phyloP scores from a whole-genome alignment of 2,329 filamentous ascomycete genomes.

The Trichoderma breve region DNA sequence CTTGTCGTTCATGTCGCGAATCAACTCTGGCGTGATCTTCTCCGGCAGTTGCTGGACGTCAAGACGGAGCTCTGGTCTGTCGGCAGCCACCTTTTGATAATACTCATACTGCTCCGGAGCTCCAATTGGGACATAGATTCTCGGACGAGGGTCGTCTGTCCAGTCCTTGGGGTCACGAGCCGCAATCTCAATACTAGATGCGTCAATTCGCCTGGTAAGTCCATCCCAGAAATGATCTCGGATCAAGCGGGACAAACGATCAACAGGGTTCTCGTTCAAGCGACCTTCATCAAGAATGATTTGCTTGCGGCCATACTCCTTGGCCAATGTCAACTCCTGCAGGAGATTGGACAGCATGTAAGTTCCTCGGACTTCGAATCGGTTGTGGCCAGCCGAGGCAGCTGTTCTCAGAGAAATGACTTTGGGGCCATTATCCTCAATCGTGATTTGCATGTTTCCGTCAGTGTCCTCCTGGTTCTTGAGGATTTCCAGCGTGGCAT shows the following conservation, averaged over 20 bases:
- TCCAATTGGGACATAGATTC: constrained; percentile 85
- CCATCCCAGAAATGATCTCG: constrained; percentile 90
- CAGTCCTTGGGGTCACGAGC: constrained; percentile 93
- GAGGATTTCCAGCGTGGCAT: constrained; percentile 75
- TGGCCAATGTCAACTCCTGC: constrained; percentile 89
- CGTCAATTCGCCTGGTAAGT: constrained; percentile 86
- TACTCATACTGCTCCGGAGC: constrained; percentile 87
- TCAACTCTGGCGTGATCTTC: constrained; percentile 75
- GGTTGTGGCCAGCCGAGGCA: constrained; percentile 79
- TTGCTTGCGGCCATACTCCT: constrained; percentile 84
- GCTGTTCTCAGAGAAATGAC: constrained; percentile 81
- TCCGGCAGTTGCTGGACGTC: constrained; percentile 80
- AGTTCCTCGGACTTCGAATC: constrained; percentile 87
- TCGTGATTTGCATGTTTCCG: constrained; percentile 93
- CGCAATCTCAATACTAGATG: constrained; percentile 79
- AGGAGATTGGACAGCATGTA: constrained; percentile 97
- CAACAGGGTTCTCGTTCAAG: constrained; percentile 92
- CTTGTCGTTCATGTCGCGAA: constrained; percentile 79
- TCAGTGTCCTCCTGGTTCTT: constrained; percentile 89
- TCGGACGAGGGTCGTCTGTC: constrained; percentile 82
- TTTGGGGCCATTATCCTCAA: constrained; percentile 93
- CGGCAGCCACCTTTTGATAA: constrained; percentile 75
- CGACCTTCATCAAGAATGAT: constrained; percentile 89
- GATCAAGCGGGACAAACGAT: constrained; percentile 81
- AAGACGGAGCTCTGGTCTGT: constrained; percentile 78